These are phyloP conservation scores for Daphne laureola DNA, from an alignment of 441 rosid species.

Conservation along the genomic window DNA sequence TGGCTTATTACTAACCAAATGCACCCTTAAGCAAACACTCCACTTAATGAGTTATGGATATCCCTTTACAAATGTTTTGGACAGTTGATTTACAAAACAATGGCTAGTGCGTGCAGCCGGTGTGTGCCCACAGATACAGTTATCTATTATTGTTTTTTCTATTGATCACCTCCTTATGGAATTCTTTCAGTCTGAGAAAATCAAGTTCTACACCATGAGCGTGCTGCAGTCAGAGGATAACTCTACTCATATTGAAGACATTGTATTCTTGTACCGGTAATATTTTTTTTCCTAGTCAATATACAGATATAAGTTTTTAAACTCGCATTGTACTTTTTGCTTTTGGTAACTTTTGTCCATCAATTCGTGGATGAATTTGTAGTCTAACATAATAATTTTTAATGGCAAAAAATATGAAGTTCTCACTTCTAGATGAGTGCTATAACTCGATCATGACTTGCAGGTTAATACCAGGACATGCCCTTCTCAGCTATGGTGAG, in stretches of 20 bases:
- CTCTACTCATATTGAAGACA: conserved; percentile 51
- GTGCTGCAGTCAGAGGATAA: conserved; percentile 67
- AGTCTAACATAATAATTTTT: too few relatives aligned
- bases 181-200: conserved; percentile 59
- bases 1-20: too few relatives aligned
- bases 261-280: conserved; percentile 87
- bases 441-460: conserved; percentile 9
- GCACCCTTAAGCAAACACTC: too few relatives aligned
- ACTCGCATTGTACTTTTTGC: background rate
- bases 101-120: background rate
- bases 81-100: background rate
- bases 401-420: too few relatives aligned
- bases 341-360: too few relatives aligned
- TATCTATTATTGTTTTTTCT: background rate
- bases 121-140: background rate
- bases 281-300: conserved; percentile 8
- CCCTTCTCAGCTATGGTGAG: conserved; percentile 86
- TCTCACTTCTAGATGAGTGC: background rate
- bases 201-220: conserved; percentile 85
- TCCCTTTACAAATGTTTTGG: too few relatives aligned
- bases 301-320: background rate
- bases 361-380: too few relatives aligned
- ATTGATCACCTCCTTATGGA: background rate
- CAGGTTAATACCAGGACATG: conserved; percentile 88
- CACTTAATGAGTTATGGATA: too few relatives aligned